Conservation (phyloP, 2,329 filamentous ascomycete species). For the Alternaria viburni region DNA sequence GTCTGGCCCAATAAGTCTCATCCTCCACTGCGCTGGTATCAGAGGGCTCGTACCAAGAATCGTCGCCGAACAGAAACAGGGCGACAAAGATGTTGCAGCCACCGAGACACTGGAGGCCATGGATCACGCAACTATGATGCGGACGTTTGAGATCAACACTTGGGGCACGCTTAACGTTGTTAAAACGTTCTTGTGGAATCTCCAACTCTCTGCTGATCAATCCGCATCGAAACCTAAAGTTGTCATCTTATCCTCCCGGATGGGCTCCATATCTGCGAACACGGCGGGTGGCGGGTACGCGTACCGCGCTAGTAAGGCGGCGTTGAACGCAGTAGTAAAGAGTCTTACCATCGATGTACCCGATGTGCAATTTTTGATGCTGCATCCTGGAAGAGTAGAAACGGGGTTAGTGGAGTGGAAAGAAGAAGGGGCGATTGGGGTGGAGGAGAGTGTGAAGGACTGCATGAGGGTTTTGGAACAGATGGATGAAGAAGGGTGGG, state of each 20-base stretch:
- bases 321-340: conserved; percentile 54
- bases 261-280: conserved; percentile 54
- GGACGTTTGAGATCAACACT: conserved; percentile 52
- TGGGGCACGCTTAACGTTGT: conserved; percentile 52
- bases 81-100: no score
- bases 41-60: conserved; percentile 51
- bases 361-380: conserved; percentile 50
- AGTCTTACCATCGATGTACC: conserved; percentile 54
- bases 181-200: conserved; percentile 37
- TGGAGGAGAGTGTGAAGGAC: conserved; percentile 50
- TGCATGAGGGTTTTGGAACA: conserved; percentile 48
- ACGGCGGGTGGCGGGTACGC: conserved; percentile 52
- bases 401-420: conserved; percentile 52
- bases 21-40: conserved; percentile 55
- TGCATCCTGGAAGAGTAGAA: conserved; percentile 57
- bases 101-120: conserved; percentile 52
- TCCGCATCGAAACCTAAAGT: conserved; percentile 44
- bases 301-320: conserved; percentile 56
- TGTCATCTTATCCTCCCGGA: conserved; percentile 53
- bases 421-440: conserved; percentile 54
- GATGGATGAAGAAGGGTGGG: conserved; percentile 25
- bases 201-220: no score
- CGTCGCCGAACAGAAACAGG: conserved; percentile 47
- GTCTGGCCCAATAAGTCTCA: conserved; percentile 20
- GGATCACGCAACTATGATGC: conserved; percentile 47